These are phyloP conservation scores for Arthrobotrys megalospora DNA, from an alignment of 2,329 filamentous ascomycete genomes.

Conservation along the genomic window DNA sequence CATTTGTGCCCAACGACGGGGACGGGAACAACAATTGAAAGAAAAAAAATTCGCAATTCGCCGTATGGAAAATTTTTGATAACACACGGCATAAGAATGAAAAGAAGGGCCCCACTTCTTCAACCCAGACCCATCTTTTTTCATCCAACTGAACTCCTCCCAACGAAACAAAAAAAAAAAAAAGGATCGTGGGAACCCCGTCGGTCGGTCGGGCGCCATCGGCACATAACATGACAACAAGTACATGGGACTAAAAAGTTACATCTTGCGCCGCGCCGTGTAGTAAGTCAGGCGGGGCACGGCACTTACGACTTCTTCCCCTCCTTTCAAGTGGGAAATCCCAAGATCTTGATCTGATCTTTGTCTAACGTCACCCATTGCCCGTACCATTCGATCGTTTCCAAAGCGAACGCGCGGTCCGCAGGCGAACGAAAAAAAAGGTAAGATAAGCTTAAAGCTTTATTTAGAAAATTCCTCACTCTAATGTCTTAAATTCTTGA, in stretches of 20 bases:
- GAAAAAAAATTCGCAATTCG: conserved; percentile 10
- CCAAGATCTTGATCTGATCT: conserved; percentile 7
- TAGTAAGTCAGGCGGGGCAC: no score
- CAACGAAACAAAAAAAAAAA: neutral
- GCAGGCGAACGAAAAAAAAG: neutral
- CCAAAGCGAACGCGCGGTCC: neutral
- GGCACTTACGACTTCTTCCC: neutral
- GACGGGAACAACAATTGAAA: no score
- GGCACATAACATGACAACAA: neutral
- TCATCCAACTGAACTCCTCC: conserved; percentile 4
- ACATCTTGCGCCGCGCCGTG: neutral
- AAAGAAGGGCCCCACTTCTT: neutral
- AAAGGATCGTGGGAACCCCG: neutral
- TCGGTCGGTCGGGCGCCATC: conserved; percentile 3
- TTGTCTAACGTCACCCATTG: neutral
- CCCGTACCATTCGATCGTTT: neutral
- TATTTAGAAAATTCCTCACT: conserved; percentile 35
- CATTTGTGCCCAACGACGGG: conserved; percentile 10
- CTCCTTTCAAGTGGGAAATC: neutral
- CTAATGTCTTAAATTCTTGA: conserved; percentile 29
- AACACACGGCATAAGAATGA: neutral
- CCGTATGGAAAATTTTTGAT: conserved; percentile 9
- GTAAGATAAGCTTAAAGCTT: conserved; percentile 45
- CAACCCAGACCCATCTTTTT: neutral
- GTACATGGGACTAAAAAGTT: neutral